Percentiles rank a stretch among this genome's conserved stretches.
Conservation (phyloP, 768 basidiomycete genomes). For the Podaxis pistillaris region DNA sequence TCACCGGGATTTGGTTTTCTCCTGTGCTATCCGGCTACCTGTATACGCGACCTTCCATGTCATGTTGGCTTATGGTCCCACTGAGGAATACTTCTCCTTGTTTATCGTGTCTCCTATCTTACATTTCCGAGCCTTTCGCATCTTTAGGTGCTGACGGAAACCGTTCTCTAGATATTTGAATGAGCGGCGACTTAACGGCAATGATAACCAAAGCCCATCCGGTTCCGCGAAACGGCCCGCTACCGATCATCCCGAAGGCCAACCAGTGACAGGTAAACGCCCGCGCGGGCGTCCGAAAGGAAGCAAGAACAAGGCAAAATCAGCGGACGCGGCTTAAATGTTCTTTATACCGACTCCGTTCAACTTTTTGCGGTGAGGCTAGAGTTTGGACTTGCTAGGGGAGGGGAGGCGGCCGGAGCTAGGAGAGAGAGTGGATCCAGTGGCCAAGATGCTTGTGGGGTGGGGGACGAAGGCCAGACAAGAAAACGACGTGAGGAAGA, state of each 20-base stretch:
- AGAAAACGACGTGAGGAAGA: constrained; percentile 2
- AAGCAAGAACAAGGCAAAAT: constrained; percentile 53
- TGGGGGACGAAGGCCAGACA: background rate
- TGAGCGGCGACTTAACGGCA: constrained; percentile 59
- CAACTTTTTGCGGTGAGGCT: background rate
- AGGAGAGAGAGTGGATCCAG: background rate
- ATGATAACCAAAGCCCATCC: constrained; percentile 23
- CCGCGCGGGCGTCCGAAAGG: constrained; percentile 70
- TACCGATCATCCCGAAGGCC: constrained; percentile 22
- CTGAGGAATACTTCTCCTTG: background rate
- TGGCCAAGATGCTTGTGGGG: background rate
- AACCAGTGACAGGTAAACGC: constrained; percentile 38
- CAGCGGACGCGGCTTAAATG: constrained; percentile 7
- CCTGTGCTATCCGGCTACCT: constrained; percentile 16
- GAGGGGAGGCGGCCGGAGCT: background rate
- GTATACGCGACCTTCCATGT: background rate
- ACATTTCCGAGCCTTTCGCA: background rate
- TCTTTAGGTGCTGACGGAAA: background rate
- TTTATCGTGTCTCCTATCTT: background rate
- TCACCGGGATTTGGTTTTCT: constrained; percentile 1
- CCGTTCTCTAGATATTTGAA: constrained; percentile 50
- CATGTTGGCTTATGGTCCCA: background rate
- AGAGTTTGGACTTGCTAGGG: background rate
- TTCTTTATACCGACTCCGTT: background rate
- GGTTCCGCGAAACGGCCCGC: constrained; percentile 30